Conservation (phyloP, 441 rosid species). For the Pelargonium fulgidum region DNA sequence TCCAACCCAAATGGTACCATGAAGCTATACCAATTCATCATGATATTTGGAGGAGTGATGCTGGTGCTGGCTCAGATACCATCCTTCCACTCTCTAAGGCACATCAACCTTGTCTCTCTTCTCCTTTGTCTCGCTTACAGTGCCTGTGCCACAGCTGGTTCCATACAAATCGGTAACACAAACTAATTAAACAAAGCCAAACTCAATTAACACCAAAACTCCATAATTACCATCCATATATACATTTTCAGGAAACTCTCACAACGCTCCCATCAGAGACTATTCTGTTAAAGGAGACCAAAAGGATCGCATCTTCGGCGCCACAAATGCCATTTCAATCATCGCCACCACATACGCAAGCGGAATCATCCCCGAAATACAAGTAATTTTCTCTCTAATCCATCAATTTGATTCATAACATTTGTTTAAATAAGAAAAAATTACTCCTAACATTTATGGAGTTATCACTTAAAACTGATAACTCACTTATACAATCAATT, state of each 20-base stretch:
- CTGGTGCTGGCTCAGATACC: slow-evolving; percentile 47
- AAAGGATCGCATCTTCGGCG: slow-evolving; percentile 25
- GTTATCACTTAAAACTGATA: too few relatives aligned
- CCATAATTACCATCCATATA: background rate
- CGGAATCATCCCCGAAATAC: slow-evolving; percentile 58
- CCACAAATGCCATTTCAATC: slow-evolving; percentile 42
- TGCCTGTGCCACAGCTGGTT: slow-evolving; percentile 31
- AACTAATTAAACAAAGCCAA: too few relatives aligned
- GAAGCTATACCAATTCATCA: slow-evolving; percentile 46
- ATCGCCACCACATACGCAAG: slow-evolving; percentile 41
- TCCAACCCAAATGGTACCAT: slow-evolving; percentile 33
- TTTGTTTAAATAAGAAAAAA: too few relatives aligned
- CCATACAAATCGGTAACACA: slow-evolving; percentile 32
- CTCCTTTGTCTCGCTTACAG: slow-evolving; percentile 44
- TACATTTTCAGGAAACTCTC: slow-evolving; percentile 33
- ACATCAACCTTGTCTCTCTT: slow-evolving; percentile 48
- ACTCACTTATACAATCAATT: too few relatives aligned
- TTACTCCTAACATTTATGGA: too few relatives aligned
- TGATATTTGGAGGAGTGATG: slow-evolving; percentile 30
- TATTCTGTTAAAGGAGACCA: slow-evolving; percentile 29
- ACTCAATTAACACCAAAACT: too few relatives aligned
- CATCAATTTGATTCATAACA: too few relatives aligned
- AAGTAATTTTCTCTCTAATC: too few relatives aligned
- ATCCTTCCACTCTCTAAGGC: slow-evolving; percentile 55
- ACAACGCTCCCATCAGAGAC: slow-evolving; percentile 34